phyloP scores from a whole-genome alignment of 495 filamentous ascomycete genomes.

The Penicillium bialowiezense region DNA sequence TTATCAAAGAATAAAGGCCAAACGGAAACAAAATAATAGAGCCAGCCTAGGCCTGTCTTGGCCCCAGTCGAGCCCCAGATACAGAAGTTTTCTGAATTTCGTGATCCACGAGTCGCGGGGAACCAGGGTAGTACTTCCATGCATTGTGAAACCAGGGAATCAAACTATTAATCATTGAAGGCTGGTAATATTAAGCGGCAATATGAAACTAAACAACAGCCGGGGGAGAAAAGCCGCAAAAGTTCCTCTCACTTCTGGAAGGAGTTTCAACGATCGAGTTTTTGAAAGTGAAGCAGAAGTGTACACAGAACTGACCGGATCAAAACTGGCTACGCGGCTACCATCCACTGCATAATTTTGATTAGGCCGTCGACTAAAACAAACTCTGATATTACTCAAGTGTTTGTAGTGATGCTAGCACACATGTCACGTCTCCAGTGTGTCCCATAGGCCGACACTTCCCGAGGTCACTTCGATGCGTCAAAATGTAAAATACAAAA shows the following conservation, averaged over 20 bases:
- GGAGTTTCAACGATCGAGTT: no score
- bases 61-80: constrained; percentile 12
- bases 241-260: no score
- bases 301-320: no score
- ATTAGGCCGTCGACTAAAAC: constrained; percentile 12
- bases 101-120: constrained; percentile 24
- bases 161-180: constrained; percentile 10
- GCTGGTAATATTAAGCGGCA: no score
- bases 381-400: neutral
- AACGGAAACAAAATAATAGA: constrained; percentile 1
- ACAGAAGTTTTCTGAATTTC: constrained; percentile 12
- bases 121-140: constrained; percentile 26
- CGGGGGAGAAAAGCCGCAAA: no score
- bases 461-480: neutral
- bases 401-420: neutral
- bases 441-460: constrained; percentile 18
- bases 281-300: no score
- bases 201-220: no score
- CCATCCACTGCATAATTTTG: constrained; percentile 9
- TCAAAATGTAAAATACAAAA: neutral
- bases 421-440: constrained; percentile 12
- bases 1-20: no score
- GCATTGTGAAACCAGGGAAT: constrained; percentile 17
- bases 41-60: constrained; percentile 3
- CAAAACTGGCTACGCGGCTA: constrained; percentile 3